phyloP scores from a whole-genome alignment of 352 stramenopile genomes.

The Globisporangium irregulare region DNA sequence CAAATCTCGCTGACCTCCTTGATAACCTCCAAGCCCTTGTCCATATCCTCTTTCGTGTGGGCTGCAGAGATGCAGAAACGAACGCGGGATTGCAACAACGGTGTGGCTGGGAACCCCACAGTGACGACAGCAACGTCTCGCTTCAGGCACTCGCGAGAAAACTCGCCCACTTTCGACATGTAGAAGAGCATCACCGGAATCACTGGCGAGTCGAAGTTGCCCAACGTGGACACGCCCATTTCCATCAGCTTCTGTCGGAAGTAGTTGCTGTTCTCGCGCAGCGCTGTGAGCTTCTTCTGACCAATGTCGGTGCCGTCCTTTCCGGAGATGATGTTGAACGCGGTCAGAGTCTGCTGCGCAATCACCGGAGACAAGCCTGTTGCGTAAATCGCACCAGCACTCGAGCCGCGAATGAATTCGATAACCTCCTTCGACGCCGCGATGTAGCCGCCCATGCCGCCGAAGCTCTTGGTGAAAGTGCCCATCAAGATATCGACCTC shows the following conservation, averaged over 20 bases:
- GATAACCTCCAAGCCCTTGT: constrained; percentile 78
- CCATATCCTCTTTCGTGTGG: constrained; percentile 86
- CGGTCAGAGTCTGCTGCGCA: constrained; percentile 60
- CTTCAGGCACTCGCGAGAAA: constrained; percentile 86
- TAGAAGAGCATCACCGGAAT: constrained; percentile 94
- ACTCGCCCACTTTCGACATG: constrained; percentile 88
- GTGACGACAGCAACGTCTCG: constrained; percentile 91
- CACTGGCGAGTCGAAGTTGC: constrained; percentile 97
- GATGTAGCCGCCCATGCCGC: constrained; percentile 94
- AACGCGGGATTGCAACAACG: constrained; percentile 78
- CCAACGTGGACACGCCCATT: constrained; percentile 91
- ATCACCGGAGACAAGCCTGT: constrained; percentile 30
- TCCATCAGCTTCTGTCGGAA: constrained; percentile 93
- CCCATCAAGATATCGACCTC: constrained; percentile 98
- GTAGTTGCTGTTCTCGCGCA: constrained; percentile 98
- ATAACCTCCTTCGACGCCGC: constrained; percentile 36
- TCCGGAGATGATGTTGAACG: constrained; percentile 94
- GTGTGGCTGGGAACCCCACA: constrained; percentile 91
- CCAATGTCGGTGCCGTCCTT: constrained; percentile 92
- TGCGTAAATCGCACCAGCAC: constrained; percentile 33
- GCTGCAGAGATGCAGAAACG: constrained; percentile 93
- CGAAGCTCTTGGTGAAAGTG: constrained; percentile 97
- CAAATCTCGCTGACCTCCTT: constrained; percentile 70
- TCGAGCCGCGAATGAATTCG: constrained; percentile 5
- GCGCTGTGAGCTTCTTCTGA: constrained; percentile 85